phyloP scores from a whole-genome alignment of 2,329 filamentous ascomycete species.

The Pseudogymnoascus sp. region DNA sequence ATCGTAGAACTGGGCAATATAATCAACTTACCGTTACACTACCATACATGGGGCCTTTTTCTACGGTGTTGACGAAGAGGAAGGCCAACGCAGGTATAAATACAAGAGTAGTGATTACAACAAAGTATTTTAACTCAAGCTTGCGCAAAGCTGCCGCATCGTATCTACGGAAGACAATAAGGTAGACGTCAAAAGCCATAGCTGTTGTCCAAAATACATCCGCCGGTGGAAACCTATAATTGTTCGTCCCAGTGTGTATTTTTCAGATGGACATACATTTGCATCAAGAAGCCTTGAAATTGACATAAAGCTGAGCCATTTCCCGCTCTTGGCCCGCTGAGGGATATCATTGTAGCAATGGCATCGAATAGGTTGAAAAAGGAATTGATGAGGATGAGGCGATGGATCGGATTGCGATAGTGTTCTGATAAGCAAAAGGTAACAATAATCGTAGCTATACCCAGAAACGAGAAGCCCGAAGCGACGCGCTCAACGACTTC shows the following conservation, averaged over 20 bases:
- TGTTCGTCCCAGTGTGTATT: not conserved
- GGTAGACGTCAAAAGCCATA: slow-evolving; percentile 73
- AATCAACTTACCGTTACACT: slow-evolving; percentile 47
- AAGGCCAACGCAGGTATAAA: slow-evolving; percentile 57
- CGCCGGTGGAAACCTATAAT: slow-evolving; percentile 59
- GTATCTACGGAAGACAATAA: slow-evolving; percentile 70
- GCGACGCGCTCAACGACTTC: slow-evolving; percentile 55
- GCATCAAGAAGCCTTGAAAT: slow-evolving; percentile 69
- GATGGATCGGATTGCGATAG: slow-evolving; percentile 75
- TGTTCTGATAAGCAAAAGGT: slow-evolving; percentile 57
- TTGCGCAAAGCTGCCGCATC: slow-evolving; percentile 53
- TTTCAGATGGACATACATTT: slow-evolving; percentile 50
- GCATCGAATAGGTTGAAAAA: slow-evolving; percentile 64
- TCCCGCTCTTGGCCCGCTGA: slow-evolving; percentile 30
- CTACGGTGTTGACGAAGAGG: slow-evolving; percentile 50
- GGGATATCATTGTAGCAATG: slow-evolving; percentile 33
- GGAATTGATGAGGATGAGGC: slow-evolving; percentile 71
- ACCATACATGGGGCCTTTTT: slow-evolving; percentile 49
- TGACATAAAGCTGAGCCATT: slow-evolving; percentile 40
- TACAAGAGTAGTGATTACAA: slow-evolving; percentile 61
- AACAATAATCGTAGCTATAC: slow-evolving; percentile 59
- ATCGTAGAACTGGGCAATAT: not conserved
- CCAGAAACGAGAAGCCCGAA: slow-evolving; percentile 60
- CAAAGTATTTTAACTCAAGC: slow-evolving; percentile 61
- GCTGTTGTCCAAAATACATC: slow-evolving; percentile 66